A percentile compares a stretch with the other conserved stretches of the same genome.
These are phyloP conservation scores for Cladophialophora chaetospira DNA, from an alignment of 2,329 filamentous ascomycete genomes.

Conservation along the genomic window DNA sequence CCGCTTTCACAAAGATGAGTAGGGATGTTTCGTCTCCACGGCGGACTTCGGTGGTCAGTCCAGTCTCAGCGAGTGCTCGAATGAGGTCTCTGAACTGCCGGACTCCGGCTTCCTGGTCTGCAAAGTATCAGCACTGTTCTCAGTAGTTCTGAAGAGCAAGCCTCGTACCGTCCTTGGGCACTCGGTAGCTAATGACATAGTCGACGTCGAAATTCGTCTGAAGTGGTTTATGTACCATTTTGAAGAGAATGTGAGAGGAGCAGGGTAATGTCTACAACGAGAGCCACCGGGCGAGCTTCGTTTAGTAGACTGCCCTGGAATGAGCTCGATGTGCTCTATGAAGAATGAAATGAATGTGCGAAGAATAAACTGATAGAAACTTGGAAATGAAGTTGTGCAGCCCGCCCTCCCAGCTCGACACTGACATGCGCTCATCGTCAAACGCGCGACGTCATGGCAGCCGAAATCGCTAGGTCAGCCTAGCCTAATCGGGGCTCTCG, in stretches of 20 bases:
- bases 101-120: constrained; percentile 70
- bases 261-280: too few species aligned
- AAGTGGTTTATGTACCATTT: constrained; percentile 28
- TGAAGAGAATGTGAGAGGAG: neutral
- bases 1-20: constrained; percentile 79
- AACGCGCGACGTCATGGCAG: constrained; percentile 6
- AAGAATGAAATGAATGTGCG: neutral
- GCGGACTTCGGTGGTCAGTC: constrained; percentile 86
- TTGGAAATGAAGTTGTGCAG: constrained; percentile 4
- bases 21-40: constrained; percentile 74
- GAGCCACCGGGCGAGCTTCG: too few species aligned
- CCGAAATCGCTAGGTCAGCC: neutral
- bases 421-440: neutral
- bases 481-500: neutral
- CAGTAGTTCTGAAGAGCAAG: neutral
- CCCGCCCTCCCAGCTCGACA: neutral
- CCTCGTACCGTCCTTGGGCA: constrained; percentile 61
- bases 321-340: too few species aligned
- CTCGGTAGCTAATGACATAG: constrained; percentile 81
- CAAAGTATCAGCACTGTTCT: constrained; percentile 22
- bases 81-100: constrained; percentile 77
- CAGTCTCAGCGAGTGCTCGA: constrained; percentile 71
- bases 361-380: neutral
- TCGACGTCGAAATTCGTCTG: constrained; percentile 70
- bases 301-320: too few species aligned